phyloP scores from a whole-genome alignment of 2,329 filamentous ascomycete genomes.

The Ascochyta rabiei region DNA sequence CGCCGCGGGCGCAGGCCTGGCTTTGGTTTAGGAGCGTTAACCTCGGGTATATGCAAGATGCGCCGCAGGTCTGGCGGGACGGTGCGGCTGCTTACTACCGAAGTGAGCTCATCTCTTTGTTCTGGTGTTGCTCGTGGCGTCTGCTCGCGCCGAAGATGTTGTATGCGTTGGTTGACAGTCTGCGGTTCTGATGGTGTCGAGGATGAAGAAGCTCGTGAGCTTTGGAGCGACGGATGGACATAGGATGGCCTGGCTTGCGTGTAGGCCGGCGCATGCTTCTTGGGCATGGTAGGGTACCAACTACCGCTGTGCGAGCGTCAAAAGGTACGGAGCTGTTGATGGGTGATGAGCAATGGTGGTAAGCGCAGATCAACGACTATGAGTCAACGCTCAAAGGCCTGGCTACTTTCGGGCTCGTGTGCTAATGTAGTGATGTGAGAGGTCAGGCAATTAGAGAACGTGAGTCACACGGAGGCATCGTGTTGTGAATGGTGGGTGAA shows the following conservation, averaged over 20 bases:
- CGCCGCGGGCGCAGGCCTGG: slow-evolving; percentile 42
- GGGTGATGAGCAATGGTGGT: not conserved
- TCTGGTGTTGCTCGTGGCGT: slow-evolving; percentile 47
- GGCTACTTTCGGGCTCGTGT: not conserved
- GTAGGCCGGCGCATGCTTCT: slow-evolving; percentile 53
- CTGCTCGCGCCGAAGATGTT: slow-evolving; percentile 54
- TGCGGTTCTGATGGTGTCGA: slow-evolving; percentile 32
- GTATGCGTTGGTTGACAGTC: slow-evolving; percentile 56
- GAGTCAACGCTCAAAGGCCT: slow-evolving; percentile 6
- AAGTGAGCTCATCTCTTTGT: slow-evolving; percentile 53
- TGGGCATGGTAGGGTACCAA: slow-evolving; percentile 50
- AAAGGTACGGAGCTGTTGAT: not conserved
- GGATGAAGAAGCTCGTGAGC: slow-evolving; percentile 34
- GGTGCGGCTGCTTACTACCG: slow-evolving; percentile 49
- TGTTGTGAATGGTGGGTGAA: not conserved
- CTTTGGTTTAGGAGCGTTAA: slow-evolving; percentile 54
- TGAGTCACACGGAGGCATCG: not conserved
- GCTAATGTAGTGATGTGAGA: not conserved
- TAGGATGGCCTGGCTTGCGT: slow-evolving; percentile 50
- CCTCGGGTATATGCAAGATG: slow-evolving; percentile 54
- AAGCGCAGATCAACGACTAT: slow-evolving; percentile 6
- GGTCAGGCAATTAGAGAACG: not conserved
- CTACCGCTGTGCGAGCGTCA: not conserved
- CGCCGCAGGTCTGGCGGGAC: slow-evolving; percentile 53
- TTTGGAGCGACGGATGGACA: slow-evolving; percentile 46